These are phyloP conservation scores for Phialophora macrospora DNA, from an alignment of 2,329 filamentous ascomycete genomes.

Conservation along the genomic window DNA sequence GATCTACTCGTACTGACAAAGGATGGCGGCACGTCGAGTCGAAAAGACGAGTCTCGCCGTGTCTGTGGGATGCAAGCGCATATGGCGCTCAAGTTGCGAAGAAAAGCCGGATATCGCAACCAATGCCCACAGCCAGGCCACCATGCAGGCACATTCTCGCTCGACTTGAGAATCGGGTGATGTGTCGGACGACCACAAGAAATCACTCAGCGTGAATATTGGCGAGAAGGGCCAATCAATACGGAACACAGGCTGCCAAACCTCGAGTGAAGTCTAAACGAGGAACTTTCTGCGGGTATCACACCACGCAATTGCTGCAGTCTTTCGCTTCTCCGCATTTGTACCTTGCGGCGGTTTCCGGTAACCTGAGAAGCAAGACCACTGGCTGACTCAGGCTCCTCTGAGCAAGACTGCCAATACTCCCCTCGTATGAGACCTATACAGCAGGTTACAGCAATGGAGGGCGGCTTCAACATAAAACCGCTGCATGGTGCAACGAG, in stretches of 20 bases:
- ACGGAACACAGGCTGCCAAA: neutral
- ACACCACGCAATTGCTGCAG: neutral
- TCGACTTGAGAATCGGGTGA: neutral
- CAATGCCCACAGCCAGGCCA: neutral
- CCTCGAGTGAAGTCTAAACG: neutral
- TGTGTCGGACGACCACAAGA: neutral
- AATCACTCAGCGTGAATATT: neutral
- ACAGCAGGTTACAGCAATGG: neutral
- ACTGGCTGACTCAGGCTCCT: slow-evolving; percentile 1
- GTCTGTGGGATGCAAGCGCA: neutral
- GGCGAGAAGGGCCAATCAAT: neutral
- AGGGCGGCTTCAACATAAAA: slow-evolving; percentile 4
- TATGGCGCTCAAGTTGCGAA: no score
- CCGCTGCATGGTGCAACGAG: neutral
- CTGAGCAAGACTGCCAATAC: neutral
- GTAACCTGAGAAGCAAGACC: slow-evolving; percentile 5
- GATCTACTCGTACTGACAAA: neutral
- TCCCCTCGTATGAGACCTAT: slow-evolving; percentile 1
- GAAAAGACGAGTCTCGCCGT: neutral
- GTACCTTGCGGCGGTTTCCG: slow-evolving; percentile 11
- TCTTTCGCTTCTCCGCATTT: neutral
- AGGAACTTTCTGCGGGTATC: neutral
- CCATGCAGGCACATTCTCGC: neutral
- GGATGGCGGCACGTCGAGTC: neutral
- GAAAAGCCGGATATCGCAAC: neutral